Evolutionary conservation across 805 yeast genomes (phyloP), one percentile per base, ranked within the genome.

Genomic region (Metschnikowia chrysomelidarum): DNA sequence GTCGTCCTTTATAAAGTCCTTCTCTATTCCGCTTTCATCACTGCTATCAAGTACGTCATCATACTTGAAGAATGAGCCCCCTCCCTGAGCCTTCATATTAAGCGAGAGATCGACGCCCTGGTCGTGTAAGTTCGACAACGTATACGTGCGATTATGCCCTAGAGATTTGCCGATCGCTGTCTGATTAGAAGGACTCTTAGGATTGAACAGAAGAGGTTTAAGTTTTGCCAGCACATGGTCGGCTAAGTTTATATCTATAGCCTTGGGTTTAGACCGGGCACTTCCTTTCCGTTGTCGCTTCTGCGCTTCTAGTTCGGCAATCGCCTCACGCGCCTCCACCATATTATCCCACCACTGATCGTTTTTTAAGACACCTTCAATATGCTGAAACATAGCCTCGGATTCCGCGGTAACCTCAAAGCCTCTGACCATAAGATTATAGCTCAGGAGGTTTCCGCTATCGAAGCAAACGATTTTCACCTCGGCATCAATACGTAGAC

Each of bases 271-370:
- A 3, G 14, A 14, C 4, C 23, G 15, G 9, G 14, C 14, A 13
- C 23, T 20, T 12, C 29, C 36, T 25, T 35, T 36, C 27, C 36
- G 33, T 23, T 34, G 33, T 5, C 56, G 48, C 16, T 60, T 58
- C 37, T 43, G 64, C 39, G 37, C 60, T 47, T 57, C 73, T 24
- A 49, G 56, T 44, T 66, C 59, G 47, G 48, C 47, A 41, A 64
- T 21, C 4, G 65, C 47, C 43, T 59, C 53, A 38, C 96, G 71
- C 0, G 84, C 80, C 28, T 71, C 76, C 23, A 69, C 63, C 34
- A 87, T 62, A 37, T 81, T 81, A 28, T 62, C 62, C 96, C 96
- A 93, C 97, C 98, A 91, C 34, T 77, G 82, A 38, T 84, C 89
- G n/a, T 69, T 62, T 15, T 63, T 64, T 31, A 91, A 59, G 0